Conservation (phyloP, 2,329 filamentous ascomycete genomes). For the Fusarium pseudonygamai region DNA sequence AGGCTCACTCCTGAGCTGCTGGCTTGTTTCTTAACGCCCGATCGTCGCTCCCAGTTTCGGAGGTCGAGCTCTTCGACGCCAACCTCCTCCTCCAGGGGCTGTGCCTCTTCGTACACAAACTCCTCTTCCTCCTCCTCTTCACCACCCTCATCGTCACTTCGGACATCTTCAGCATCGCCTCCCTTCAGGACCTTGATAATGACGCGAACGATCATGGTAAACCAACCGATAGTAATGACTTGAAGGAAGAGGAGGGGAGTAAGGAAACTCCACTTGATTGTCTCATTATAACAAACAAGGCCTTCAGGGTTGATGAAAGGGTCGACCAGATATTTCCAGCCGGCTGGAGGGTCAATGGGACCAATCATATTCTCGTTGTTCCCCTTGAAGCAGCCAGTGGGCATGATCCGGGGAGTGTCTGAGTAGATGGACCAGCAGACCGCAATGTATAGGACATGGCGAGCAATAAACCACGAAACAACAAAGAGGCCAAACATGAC, state of each 20-base stretch:
- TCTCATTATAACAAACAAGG: slow-evolving; percentile 80
- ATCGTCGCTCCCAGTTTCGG: slow-evolving; percentile 68
- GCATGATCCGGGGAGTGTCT: slow-evolving; percentile 40
- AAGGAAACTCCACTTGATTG: slow-evolving; percentile 81
- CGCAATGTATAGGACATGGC: slow-evolving; percentile 81
- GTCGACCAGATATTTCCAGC: slow-evolving; percentile 72
- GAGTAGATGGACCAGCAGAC: slow-evolving; percentile 75
- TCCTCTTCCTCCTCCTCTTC: slow-evolving; percentile 69
- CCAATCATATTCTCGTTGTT: slow-evolving; percentile 63
- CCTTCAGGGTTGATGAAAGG: slow-evolving; percentile 78
- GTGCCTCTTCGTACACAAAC: slow-evolving; percentile 63
- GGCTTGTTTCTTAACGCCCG: slow-evolving; percentile 63
- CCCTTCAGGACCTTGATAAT: slow-evolving; percentile 83
- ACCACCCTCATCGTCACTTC: slow-evolving; percentile 80
- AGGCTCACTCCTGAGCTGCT: slow-evolving; percentile 71
- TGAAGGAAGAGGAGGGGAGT: slow-evolving; percentile 81
- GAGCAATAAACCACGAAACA: slow-evolving; percentile 81
- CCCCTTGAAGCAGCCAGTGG: slow-evolving; percentile 76
- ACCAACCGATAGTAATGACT: slow-evolving; percentile 85
- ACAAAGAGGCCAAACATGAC: slow-evolving; percentile 87
- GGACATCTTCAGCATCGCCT: slow-evolving; percentile 80
- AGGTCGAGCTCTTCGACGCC: slow-evolving; percentile 77
- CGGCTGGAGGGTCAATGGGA: slow-evolving; percentile 60
- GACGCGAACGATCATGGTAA: slow-evolving; percentile 85
- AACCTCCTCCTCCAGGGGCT: slow-evolving; percentile 76